A percentile compares a stretch with the other conserved stretches of the same genome.
Evolutionary conservation across 345 rosid genomes (phyloP).

Genomic region (Gossypium australe): DNA sequence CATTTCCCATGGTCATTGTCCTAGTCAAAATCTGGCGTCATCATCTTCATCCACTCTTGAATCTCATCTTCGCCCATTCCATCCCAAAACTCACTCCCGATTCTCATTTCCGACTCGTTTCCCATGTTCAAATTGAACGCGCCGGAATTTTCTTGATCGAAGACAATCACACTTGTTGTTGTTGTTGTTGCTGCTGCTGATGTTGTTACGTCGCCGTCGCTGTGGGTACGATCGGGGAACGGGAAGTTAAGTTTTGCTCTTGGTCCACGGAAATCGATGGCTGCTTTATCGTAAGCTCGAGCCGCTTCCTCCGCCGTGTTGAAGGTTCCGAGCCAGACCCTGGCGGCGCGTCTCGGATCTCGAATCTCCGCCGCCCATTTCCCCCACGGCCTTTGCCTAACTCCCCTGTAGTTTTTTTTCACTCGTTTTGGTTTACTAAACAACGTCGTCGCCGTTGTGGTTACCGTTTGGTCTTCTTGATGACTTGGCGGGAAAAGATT

Average conservation of each 20-base stretch:
- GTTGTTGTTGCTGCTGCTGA: background rate
- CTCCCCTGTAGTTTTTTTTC: slow-evolving; percentile 87
- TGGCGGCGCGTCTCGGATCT: slow-evolving; percentile 64
- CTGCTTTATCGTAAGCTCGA: slow-evolving; percentile 83
- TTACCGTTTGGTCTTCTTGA: background rate
- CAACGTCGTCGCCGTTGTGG: slow-evolving; percentile 6
- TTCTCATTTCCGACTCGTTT: slow-evolving; percentile 1
- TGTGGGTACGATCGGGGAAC: slow-evolving; percentile 25
- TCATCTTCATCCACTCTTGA: slow-evolving; percentile 44
- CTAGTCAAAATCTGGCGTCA: slow-evolving; percentile 41
- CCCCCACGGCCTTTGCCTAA: slow-evolving; percentile 98
- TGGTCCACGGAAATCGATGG: slow-evolving; percentile 58
- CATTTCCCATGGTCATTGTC: slow-evolving; percentile 22
- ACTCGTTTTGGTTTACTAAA: slow-evolving; percentile 20
- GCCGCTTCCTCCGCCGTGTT: slow-evolving; percentile 91
- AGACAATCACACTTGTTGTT: background rate
- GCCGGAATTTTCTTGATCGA: background rate
- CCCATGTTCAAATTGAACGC: background rate
- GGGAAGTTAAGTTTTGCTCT: slow-evolving; percentile 70
- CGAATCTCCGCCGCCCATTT: slow-evolving; percentile 98
- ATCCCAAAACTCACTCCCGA: slow-evolving; percentile 27
- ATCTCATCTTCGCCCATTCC: slow-evolving; percentile 35
- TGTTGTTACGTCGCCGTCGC: background rate
- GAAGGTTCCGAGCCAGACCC: slow-evolving; percentile 98
- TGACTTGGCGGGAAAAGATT: slow-evolving; percentile 61